Evolutionary conservation across 345 rosid species (phyloP), one percentile per base, ranked within the genome.

Genomic region (Eucalyptus curtisii): DNA sequence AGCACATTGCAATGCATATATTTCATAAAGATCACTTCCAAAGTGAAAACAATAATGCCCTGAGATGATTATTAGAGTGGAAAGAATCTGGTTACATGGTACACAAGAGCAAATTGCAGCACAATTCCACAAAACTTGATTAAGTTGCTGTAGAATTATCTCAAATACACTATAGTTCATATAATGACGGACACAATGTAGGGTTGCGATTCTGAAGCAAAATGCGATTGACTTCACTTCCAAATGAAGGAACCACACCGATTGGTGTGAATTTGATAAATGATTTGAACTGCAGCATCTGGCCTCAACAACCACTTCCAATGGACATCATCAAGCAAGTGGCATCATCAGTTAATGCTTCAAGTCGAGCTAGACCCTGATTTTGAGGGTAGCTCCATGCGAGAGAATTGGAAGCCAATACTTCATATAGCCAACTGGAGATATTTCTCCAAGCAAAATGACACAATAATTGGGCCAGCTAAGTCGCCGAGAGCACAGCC

Each of bases 401-500:
- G 2, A 76, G 47, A 76, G 50, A 86, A 86, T 59, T 59, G 48
- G 64, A 86, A 86, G 59, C 87, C 64, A 86, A 49, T 50, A 49
- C 47, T 19, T 50, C 3, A 76, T 37, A 76, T 13, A 76, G 82
- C 82, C 47, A 76, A 40, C 25, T 76, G 89, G 59, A 89, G 90
- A 92, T 90, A 92, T 91, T 91, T 96, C 91, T 97, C 96, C 3
- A 98, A 94, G 93, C 95, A 94, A 90, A 93, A 19, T 48, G 98
- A 87, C 57, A 97, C 92, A 80, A 95, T 64, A 86, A 94, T 89
- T 25, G 99, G 99, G 55, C 99, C 99, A 20, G 95, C 96, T 91
- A 96, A 91, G 91, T 97, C 99, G 44, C 99, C 99, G 68, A 91
- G 87, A 89, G 95, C 93, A 88, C 99, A 98, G 52, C 99, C 99